phyloP scores from a whole-genome alignment of 164 flowering plant species.

The Stephania japonica region DNA sequence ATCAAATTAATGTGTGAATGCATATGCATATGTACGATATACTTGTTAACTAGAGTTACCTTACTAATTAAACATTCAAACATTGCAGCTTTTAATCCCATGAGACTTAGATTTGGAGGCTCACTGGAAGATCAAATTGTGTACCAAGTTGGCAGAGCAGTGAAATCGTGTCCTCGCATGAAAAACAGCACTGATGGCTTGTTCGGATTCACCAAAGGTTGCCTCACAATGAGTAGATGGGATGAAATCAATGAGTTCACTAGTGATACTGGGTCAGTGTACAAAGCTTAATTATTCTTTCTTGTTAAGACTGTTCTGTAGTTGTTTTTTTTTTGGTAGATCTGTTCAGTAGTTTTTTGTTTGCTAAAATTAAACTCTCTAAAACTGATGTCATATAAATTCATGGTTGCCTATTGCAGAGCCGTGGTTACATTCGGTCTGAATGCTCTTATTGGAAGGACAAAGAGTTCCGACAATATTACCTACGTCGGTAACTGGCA shows the following conservation, averaged over 20 bases:
- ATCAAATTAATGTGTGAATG: background rate
- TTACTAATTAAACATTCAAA: too few relatives aligned
- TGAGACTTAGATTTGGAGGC: constrained; percentile 65
- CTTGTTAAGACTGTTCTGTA: background rate
- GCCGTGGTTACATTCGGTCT: constrained; percentile 52
- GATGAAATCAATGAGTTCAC: constrained; percentile 41
- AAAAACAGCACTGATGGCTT: constrained; percentile 24
- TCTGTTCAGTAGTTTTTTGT: background rate
- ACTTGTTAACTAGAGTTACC: background rate
- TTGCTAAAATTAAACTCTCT: background rate
- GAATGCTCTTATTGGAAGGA: constrained; percentile 56
- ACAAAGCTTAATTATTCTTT: background rate
- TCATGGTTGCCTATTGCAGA: constrained; percentile 26
- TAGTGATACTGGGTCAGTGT: constrained; percentile 35
- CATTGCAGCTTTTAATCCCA: constrained; percentile 30
- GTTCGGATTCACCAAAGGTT: constrained; percentile 55
- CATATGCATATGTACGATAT: too few relatives aligned
- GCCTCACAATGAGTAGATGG: constrained; percentile 61
- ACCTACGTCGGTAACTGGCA: constrained; percentile 49
- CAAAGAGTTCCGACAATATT: constrained; percentile 10
- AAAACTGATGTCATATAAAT: background rate
- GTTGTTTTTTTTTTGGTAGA: background rate
- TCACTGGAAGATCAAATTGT: constrained; percentile 61
- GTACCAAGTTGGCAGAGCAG: constrained; percentile 37
- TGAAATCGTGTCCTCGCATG: constrained; percentile 30